Evolutionary conservation across 2,329 filamentous ascomycete species (phyloP), one percentile per base, ranked within the genome.

Genomic region (Cladosporium sp.): DNA sequence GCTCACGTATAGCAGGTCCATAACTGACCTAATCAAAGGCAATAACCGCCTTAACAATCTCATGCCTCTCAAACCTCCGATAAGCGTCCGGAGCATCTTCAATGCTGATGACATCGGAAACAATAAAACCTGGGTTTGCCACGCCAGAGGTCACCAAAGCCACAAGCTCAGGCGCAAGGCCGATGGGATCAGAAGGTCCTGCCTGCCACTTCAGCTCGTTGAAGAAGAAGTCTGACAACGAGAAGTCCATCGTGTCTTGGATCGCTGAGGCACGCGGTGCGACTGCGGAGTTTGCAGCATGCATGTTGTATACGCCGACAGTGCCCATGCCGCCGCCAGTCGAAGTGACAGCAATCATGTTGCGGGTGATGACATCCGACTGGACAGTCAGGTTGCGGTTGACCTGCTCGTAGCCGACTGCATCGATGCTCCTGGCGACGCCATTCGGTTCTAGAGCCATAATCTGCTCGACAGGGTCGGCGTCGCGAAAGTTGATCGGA

Each of bases 381-480:
- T 64, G 61, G 8, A 64, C 61, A 3, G 61, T 64, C 2, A 65
- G 63, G 30, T 65, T 65, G 6, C 63, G 54, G 15, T 65, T 65
- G 28, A 65, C 63, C 15, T 65, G 63, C 41, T 69, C 67, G 52
- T 65, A 68, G 38, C 67, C 67, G 28, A 69, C 67, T 30, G 55
- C 59, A 32, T 68, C 67, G 32, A 68, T 51, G 28, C 60, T 61
- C 2, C 69, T 54, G 26, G 49, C 52, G 7, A 71, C 70, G n/a
- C 69, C 70, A 6, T 11, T 55, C 1, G 70, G 64, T 55, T 71
- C 69, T 3, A 64, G 44, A 8, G 60, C 59, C 28, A 69, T 34
- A 30, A 71, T 70, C 24, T 69, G 66, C 11, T 51, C 41, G 1
- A 69, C 70, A 4, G 70, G 67, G 32, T 71, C 68, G 4, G 28